Conservation (phyloP, 306 rosid genomes). For the Lathyrus tuberosus region DNA sequence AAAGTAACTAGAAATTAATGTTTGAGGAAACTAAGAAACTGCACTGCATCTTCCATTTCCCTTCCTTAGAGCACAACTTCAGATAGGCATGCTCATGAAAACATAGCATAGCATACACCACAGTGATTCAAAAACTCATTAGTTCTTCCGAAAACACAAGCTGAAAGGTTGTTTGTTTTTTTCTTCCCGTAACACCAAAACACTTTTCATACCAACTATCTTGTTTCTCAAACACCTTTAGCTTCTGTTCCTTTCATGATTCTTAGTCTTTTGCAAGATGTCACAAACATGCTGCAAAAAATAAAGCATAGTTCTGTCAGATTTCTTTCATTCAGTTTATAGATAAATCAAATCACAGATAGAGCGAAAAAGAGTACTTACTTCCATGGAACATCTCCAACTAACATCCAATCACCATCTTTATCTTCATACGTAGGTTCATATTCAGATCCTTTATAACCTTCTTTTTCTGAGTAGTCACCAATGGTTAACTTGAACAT, state of each 20-base stretch:
- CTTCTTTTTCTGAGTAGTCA: conserved; percentile 81
- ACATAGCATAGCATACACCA: conserved; percentile 32
- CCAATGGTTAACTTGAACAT: conserved; percentile 84
- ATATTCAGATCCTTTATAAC: conserved; percentile 83
- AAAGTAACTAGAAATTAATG: conserved; percentile 45
- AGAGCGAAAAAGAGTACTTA: conserved; percentile 45
- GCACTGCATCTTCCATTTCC: conserved; percentile 43
- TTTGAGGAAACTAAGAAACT: conserved; percentile 38
- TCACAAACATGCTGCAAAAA: conserved; percentile 76
- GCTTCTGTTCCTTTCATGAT: conserved; percentile 94
- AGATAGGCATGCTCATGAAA: conserved; percentile 37
- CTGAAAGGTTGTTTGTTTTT: conserved; percentile 41
- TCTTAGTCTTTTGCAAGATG: conserved; percentile 86
- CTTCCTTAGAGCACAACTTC: conserved; percentile 35
- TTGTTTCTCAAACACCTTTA: conserved; percentile 62
- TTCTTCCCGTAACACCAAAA: conserved; percentile 36
- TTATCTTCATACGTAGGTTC: conserved; percentile 92
- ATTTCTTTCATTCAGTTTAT: background rate
- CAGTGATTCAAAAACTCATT: conserved; percentile 37
- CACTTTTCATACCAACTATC: conserved; percentile 24
- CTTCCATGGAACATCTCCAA: conserved; percentile 99
- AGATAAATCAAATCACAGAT: background rate
- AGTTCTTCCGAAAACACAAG: conserved; percentile 67
- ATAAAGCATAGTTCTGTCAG: conserved; percentile 33
- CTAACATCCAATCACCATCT: conserved; percentile 97